Evolutionary conservation across 2,329 filamentous ascomycete species (phyloP), one percentile per base, ranked within the genome.

Genomic region (Diplodia sapinea): DNA sequence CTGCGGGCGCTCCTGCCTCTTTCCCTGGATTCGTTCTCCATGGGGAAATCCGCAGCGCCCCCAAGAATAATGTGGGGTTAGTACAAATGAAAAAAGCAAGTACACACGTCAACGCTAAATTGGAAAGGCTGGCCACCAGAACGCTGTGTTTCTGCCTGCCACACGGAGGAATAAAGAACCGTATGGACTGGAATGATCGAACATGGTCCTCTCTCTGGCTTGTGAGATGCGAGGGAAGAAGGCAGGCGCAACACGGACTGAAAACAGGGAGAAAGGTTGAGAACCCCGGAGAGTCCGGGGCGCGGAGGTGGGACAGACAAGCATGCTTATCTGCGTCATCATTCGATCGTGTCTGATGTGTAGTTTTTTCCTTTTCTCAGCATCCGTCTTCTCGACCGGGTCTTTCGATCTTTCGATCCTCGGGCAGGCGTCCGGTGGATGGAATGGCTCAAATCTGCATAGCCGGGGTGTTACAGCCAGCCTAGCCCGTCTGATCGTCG

Each of bases 11-110:
- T 47, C 43, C 43, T 47, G n/a, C 43, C 43, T n/a, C 15, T 47
- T 47, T 47, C 43, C 43, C 43, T 47, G 43, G 43, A 9, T 47
- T n/a, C 43, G 43, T 47, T 36, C 43, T 47, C 59, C 59, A 63
- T 63, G 59, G 59, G 59, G 59, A 47, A 63, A 63, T n/a, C 59
- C 29, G 59, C 59, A 56, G 59, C 57, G 57, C 57, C 38, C 13
- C 50, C 50, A 13, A 43, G n/a, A 33, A 55, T 43, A 62, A 49
- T 63, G 59, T 51, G 59, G 59, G 50, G 59, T 51, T 50, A 20
- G 43, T 26, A 31, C 17, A 29, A 17, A 62, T 17, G 15, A 8
- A 17, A 49, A n/a, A 26, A 15, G 40, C 15, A 17, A 20, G 52
- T 47, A 8, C 17, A 47, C 43, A 47, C 43, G 43, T 47, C 43